Evolutionary conservation across 495 filamentous ascomycete species (phyloP).

Genomic region (Aspergillus haitiensis): DNA sequence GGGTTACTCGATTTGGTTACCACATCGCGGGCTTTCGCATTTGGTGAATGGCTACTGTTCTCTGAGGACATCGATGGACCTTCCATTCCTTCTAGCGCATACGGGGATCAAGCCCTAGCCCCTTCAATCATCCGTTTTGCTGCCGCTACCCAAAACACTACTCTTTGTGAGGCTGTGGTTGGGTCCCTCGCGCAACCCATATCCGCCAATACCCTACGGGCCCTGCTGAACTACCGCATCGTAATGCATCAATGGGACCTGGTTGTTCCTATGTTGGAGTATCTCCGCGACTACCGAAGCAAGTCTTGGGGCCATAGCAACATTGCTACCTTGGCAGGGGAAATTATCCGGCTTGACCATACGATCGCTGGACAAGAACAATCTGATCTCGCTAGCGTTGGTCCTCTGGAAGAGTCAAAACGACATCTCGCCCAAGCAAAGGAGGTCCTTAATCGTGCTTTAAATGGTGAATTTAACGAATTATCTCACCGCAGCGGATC

Average conservation of each 20-base stretch:
- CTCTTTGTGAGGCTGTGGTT: constrained; percentile 48
- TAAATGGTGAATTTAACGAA: constrained; percentile 37
- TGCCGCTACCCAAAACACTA: constrained; percentile 47
- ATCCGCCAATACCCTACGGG: constrained; percentile 46
- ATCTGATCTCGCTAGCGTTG: not conserved
- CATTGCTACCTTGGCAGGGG: constrained; percentile 41
- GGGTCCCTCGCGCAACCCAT: constrained; percentile 39
- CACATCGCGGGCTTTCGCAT: constrained; percentile 41
- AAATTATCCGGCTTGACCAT: constrained; percentile 43
- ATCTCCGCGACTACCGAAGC: constrained; percentile 38
- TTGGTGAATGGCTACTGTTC: constrained; percentile 58
- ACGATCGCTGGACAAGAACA: constrained; percentile 18
- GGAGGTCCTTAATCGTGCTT: constrained; percentile 35
- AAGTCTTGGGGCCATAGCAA: constrained; percentile 54
- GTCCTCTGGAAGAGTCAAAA: not conserved
- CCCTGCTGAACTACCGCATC: constrained; percentile 53
- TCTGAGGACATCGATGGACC: constrained; percentile 58
- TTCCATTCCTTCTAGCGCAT: constrained; percentile 47
- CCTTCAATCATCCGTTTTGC: constrained; percentile 62
- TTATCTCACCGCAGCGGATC: constrained; percentile 18
- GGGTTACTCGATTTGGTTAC: constrained; percentile 56
- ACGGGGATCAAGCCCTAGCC: constrained; percentile 49
- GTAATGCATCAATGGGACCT: constrained; percentile 47
- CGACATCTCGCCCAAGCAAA: constrained; percentile 29
- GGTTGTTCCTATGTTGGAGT: constrained; percentile 44